Conservation (phyloP, 257 asterid species). For the Gynochthodes officinalis region DNA sequence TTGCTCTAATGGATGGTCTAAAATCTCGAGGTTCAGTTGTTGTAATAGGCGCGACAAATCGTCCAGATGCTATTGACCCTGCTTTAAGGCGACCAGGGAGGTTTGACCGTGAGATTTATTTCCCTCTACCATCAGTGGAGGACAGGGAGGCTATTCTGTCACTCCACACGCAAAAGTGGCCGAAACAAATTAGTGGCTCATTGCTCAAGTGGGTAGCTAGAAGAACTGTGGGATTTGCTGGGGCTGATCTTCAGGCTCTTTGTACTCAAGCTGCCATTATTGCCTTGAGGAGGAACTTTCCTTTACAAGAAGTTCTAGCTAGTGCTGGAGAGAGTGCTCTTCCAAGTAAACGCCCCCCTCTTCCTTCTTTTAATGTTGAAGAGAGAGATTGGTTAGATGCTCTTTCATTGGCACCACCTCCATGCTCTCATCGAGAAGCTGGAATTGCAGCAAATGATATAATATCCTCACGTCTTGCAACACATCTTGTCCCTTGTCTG, state of each 20-base stretch:
- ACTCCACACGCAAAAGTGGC: slow-evolving; percentile 92
- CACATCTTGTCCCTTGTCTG: slow-evolving; percentile 74
- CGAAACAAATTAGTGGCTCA: slow-evolving; percentile 78
- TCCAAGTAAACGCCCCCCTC: slow-evolving; percentile 40
- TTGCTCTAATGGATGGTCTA: slow-evolving; percentile 97
- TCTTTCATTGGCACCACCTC: slow-evolving; percentile 77
- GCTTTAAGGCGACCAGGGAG: slow-evolving; percentile 99
- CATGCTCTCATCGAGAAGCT: slow-evolving; percentile 93
- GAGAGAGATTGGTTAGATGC: slow-evolving; percentile 98
- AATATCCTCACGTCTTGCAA: slow-evolving; percentile 63
- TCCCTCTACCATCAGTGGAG: slow-evolving; percentile 85
- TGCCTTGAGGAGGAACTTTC: slow-evolving; percentile 82
- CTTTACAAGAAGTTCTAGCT: slow-evolving; percentile 74
- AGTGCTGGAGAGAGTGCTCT: slow-evolving; percentile 47
- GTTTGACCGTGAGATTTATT: slow-evolving; percentile 93
- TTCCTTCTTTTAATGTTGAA: slow-evolving; percentile 75
- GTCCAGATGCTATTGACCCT: slow-evolving; percentile 95
- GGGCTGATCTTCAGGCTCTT: slow-evolving; percentile 98
- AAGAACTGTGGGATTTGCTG: slow-evolving; percentile 93
- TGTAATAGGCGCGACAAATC: slow-evolving; percentile 98
- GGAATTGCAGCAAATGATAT: slow-evolving; percentile 78
- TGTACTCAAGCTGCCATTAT: slow-evolving; percentile 93
- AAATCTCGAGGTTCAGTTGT: slow-evolving; percentile 97
- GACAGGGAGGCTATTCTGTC: slow-evolving; percentile 92
- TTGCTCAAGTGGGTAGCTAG: slow-evolving; percentile 77